Evolutionary conservation across 345 rosid genomes (phyloP).

Genomic region (Sonneratia alba): DNA sequence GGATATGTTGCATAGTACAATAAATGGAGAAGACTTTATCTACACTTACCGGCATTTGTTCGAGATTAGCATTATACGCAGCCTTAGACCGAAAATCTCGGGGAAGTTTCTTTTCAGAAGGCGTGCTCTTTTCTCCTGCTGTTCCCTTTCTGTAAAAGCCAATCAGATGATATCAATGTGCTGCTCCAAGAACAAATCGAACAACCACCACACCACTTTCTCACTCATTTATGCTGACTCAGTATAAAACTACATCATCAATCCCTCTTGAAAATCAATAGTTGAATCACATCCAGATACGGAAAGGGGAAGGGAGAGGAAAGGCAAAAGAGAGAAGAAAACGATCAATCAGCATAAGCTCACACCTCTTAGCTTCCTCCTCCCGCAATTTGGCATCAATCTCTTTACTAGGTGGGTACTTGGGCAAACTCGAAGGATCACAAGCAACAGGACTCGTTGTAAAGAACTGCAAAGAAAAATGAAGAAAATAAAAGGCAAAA

Average conservation of each 20-base stretch:
- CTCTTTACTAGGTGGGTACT: slow-evolving; percentile 95
- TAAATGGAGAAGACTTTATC: slow-evolving; percentile 1
- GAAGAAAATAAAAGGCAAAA: background rate
- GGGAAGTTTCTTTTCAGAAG: slow-evolving; percentile 23
- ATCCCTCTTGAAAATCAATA: background rate
- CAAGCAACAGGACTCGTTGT: slow-evolving; percentile 67
- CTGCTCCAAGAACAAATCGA: background rate
- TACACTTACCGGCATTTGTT: slow-evolving; percentile 34
- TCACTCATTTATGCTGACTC: background rate
- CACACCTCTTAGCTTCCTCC: slow-evolving; percentile 67
- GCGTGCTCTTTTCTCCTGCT: slow-evolving; percentile 18
- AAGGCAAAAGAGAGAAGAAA: background rate
- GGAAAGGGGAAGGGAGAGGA: background rate
- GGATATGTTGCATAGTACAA: background rate
- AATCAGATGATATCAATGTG: slow-evolving; percentile 1
- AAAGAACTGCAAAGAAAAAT: slow-evolving; percentile 46
- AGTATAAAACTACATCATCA: background rate
- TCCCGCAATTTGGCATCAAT: slow-evolving; percentile 80
- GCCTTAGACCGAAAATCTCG: slow-evolving; percentile 15
- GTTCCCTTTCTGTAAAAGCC: slow-evolving; percentile 32
- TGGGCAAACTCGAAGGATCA: slow-evolving; percentile 85
- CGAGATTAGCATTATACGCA: slow-evolving; percentile 19
- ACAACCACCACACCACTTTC: background rate
- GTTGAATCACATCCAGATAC: background rate
- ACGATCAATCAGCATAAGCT: background rate